Percentiles rank a stretch among this genome's conserved stretches.
Evolutionary conservation across 176 grass and related monocot genomes (phyloP).

Genomic region (Melocanna baccifera): DNA sequence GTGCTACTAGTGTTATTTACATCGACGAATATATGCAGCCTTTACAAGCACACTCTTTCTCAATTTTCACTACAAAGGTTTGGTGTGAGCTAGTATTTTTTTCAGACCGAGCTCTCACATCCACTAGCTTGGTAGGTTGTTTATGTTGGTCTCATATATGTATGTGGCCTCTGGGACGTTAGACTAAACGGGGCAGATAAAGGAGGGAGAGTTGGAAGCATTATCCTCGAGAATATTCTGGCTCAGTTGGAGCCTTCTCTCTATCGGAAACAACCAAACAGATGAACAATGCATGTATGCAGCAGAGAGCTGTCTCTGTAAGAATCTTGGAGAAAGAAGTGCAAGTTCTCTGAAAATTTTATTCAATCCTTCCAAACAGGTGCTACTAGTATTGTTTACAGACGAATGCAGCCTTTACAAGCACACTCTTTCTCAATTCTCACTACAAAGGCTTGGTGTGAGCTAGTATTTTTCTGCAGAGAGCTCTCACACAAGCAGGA

Average conservation of each 20-base stretch:
- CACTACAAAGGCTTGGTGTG: too few species aligned
- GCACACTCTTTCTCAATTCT: too few species aligned
- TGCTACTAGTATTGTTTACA: background rate
- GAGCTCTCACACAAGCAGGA: too few species aligned
- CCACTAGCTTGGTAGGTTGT: background rate
- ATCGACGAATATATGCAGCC: background rate
- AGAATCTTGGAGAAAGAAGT: background rate
- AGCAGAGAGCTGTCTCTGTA: background rate
- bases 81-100: too few species aligned
- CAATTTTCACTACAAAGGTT: background rate
- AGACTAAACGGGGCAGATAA: background rate
- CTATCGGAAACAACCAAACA: background rate
- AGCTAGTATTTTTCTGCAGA: too few species aligned
- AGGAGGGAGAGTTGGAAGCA: constrained; percentile 13
- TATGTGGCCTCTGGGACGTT: background rate
- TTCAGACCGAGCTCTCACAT: too few species aligned
- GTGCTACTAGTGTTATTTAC: background rate
- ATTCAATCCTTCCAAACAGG: background rate
- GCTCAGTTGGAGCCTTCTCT: background rate
- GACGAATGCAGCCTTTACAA: background rate
- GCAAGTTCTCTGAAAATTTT: background rate
- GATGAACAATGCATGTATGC: background rate
- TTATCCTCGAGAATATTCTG: constrained; percentile 39
- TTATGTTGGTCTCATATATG: background rate
- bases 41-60: background rate